Evolutionary conservation across 345 rosid species (phyloP).

Genomic region (Sapria himalayana): DNA sequence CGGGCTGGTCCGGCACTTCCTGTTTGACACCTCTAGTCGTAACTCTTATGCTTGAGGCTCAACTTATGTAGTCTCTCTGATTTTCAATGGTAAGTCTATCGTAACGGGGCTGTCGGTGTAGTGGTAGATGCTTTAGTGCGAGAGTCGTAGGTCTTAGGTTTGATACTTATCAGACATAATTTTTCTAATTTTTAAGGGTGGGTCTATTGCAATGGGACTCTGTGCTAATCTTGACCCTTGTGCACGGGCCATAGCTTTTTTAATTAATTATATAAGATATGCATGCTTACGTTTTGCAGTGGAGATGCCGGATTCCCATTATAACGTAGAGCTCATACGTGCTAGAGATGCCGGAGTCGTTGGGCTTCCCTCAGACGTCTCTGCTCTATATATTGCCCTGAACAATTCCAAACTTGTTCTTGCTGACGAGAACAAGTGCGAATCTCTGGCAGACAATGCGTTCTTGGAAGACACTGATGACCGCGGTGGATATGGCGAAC

Average conservation of each 20-base stretch:
- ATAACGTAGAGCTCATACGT: too few relatives aligned
- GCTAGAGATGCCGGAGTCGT: constrained; percentile 34
- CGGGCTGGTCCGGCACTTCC: too few relatives aligned
- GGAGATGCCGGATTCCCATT: constrained; percentile 15
- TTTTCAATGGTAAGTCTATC: too few relatives aligned
- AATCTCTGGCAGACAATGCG: constrained; percentile 40
- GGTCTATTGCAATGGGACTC: constrained; percentile 9
- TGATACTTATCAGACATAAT: too few relatives aligned
- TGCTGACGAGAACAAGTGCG: constrained; percentile 68
- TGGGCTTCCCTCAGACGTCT: constrained; percentile 51
- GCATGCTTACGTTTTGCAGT: too few relatives aligned
- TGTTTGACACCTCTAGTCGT: too few relatives aligned
- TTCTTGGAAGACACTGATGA: constrained; percentile 54
- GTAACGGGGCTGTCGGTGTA: too few relatives aligned
- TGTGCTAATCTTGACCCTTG: constrained; percentile 19
- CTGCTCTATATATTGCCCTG: constrained; percentile 93
- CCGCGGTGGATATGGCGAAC: constrained; percentile 54
- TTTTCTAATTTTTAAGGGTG: constrained; percentile 13
- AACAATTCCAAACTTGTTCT: constrained; percentile 89
- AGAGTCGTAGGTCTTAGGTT: too few relatives aligned
- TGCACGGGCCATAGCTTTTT: constrained; percentile 15
- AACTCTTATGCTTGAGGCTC: too few relatives aligned
- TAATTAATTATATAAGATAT: too few relatives aligned
- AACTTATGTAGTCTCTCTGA: too few relatives aligned
- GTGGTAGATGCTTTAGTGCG: too few relatives aligned